Evolutionary conservation across 176 grass and related monocot species (phyloP).

Genomic region (Juncus inflexus): DNA sequence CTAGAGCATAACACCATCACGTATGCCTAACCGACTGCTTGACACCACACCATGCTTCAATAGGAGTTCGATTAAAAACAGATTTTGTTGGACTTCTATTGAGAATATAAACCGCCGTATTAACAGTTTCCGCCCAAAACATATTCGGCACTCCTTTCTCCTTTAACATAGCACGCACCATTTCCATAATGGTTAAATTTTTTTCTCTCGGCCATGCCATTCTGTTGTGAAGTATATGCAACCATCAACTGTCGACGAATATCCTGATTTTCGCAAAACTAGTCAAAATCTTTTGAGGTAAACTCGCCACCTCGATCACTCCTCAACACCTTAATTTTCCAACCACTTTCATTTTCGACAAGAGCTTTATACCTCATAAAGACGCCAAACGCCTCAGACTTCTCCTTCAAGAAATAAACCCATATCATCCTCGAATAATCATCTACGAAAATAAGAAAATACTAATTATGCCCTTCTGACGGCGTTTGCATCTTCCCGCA

Average conservation of each 20-base stretch:
- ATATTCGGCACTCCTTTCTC: not conserved
- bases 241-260: not conserved
- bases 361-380: not conserved
- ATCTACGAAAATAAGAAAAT: constrained; percentile 15
- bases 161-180: not conserved
- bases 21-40: constrained; percentile 1
- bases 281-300: not conserved
- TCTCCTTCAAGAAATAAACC: constrained; percentile 16
- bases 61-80: not conserved
- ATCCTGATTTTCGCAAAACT: constrained; percentile 5
- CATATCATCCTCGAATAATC: constrained; percentile 16
- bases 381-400: not conserved
- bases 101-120: not conserved
- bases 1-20: no score
- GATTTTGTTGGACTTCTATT: constrained; percentile 3
- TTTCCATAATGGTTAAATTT: not conserved
- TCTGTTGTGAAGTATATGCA: constrained; percentile 6
- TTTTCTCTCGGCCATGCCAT: not conserved
- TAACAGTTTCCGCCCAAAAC: constrained; percentile 7
- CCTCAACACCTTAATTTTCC: not conserved
- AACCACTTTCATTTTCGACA: not conserved
- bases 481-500: constrained; percentile 20
- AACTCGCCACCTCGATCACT: constrained; percentile 1
- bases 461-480: constrained; percentile 11
- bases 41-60: not conserved